Evolutionary conservation across 139 green algal species (phyloP).

Genomic region (Yamagishiella unicocca): DNA sequence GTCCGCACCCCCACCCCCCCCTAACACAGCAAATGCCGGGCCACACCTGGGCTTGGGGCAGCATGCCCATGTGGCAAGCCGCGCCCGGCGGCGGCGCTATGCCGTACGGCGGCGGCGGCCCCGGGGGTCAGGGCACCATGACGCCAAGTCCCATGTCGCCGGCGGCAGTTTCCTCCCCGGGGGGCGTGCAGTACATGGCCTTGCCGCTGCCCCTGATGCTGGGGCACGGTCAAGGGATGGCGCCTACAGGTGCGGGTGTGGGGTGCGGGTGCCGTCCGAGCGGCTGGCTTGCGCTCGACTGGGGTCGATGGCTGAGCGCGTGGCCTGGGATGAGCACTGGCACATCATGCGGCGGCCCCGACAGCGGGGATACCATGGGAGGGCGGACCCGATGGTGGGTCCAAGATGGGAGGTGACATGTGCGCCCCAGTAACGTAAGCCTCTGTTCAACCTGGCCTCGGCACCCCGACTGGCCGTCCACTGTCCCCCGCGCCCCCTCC

Average conservation of each 20-base stretch:
- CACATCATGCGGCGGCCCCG: too few relatives aligned
- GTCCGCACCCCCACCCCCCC: too few relatives aligned
- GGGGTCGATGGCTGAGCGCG: too few relatives aligned
- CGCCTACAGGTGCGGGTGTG: background rate
- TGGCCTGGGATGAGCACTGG: too few relatives aligned
- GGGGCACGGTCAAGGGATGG: background rate
- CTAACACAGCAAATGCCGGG: background rate
- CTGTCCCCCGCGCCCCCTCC: background rate
- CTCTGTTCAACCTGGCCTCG: too few relatives aligned
- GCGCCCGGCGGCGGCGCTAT: background rate
- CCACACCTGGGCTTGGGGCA: constrained; percentile 7
- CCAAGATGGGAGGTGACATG: too few relatives aligned
- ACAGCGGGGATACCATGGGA: too few relatives aligned
- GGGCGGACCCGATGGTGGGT: too few relatives aligned
- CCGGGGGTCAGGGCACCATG: background rate
- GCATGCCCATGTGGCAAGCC: constrained; percentile 34
- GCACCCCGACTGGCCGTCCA: background rate
- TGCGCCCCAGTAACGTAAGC: too few relatives aligned
- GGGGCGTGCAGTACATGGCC: background rate
- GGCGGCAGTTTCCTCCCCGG: background rate
- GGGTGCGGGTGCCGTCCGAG: too few relatives aligned
- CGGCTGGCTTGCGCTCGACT: too few relatives aligned
- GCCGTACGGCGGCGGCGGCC: background rate
- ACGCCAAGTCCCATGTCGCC: background rate
- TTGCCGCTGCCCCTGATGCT: constrained; percentile 27